Percentiles rank a stretch among this genome's conserved stretches.
These are phyloP conservation scores for Euphorbia lathyris DNA, from an alignment of 345 rosid genomes.

Conservation along the genomic window DNA sequence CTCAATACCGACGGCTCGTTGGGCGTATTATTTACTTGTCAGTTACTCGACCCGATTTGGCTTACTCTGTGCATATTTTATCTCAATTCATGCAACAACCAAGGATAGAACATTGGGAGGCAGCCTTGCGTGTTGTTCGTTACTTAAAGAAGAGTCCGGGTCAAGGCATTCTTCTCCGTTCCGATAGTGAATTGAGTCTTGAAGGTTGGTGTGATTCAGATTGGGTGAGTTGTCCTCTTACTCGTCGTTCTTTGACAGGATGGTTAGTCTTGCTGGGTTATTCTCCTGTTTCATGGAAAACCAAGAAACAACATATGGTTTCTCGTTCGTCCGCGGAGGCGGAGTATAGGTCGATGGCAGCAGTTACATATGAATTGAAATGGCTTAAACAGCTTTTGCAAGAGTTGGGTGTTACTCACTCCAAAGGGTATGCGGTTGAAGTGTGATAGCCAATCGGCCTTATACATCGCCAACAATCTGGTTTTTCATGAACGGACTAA, in stretches of 20 bases:
- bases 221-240: slow-evolving; percentile 2
- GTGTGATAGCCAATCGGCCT: not conserved
- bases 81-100: too few species aligned
- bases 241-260: not conserved
- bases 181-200: too few species aligned
- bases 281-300: slow-evolving; percentile 2
- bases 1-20: not conserved
- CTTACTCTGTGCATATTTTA: not conserved
- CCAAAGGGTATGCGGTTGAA: not conserved
- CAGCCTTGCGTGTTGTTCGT: too few species aligned
- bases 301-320: not conserved
- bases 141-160: too few species aligned
- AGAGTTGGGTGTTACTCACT: not conserved
- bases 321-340: not conserved
- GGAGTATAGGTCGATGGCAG: not conserved
- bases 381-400: too few species aligned
- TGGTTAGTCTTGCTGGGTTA: too few species aligned
- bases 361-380: not conserved
- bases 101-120: too few species aligned
- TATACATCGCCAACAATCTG: too few species aligned
- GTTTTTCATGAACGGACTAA: too few species aligned
- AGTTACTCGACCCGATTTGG: not conserved
- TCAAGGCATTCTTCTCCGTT: too few species aligned
- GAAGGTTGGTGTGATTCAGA: slow-evolving; percentile 3
- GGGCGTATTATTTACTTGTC: not conserved